These are phyloP conservation scores for Pyronema domesticum DNA, from an alignment of 495 filamentous ascomycete species.

Conservation along the genomic window DNA sequence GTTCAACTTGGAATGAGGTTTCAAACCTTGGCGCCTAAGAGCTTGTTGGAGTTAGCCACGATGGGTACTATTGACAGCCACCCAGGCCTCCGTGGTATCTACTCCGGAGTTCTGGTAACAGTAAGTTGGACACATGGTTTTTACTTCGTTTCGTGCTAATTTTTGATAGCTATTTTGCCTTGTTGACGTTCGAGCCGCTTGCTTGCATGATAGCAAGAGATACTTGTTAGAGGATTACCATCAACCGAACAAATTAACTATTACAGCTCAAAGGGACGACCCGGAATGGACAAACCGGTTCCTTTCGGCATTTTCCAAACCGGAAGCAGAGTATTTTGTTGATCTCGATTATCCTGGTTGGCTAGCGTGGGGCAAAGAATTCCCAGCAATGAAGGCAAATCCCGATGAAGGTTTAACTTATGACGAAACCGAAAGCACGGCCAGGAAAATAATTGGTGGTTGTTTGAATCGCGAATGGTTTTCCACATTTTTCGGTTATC, in stretches of 20 bases:
- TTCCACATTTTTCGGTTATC: constrained; percentile 65
- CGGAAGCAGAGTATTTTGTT: constrained; percentile 62
- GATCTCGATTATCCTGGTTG: constrained; percentile 88
- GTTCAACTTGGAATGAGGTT: constrained; percentile 77
- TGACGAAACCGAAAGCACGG: constrained; percentile 61
- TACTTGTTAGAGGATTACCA: constrained; percentile 62
- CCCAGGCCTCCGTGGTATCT: constrained; percentile 64
- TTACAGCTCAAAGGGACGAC: constrained; percentile 54
- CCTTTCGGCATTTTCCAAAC: constrained; percentile 57
- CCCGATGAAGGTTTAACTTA: constrained; percentile 54
- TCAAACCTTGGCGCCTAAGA: constrained; percentile 61
- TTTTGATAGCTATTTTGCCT: constrained; percentile 44
- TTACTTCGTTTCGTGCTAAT: neutral
- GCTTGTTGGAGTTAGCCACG: constrained; percentile 69
- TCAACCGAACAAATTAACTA: constrained; percentile 53
- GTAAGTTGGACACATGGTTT: constrained; percentile 2
- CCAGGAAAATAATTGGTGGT: constrained; percentile 63
- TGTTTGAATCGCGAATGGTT: constrained; percentile 74
- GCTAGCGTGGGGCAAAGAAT: constrained; percentile 83
- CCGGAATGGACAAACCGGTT: constrained; percentile 61
- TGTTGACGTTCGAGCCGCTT: constrained; percentile 72
- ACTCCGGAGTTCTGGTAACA: constrained; percentile 58
- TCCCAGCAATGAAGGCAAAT: constrained; percentile 58
- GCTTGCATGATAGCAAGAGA: constrained; percentile 65
- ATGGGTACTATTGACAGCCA: constrained; percentile 76